Percentiles rank a stretch among this genome's conserved stretches.
These are phyloP conservation scores for Hypoxylon sp. DNA, from an alignment of 2,329 filamentous ascomycete genomes.

Conservation along the genomic window DNA sequence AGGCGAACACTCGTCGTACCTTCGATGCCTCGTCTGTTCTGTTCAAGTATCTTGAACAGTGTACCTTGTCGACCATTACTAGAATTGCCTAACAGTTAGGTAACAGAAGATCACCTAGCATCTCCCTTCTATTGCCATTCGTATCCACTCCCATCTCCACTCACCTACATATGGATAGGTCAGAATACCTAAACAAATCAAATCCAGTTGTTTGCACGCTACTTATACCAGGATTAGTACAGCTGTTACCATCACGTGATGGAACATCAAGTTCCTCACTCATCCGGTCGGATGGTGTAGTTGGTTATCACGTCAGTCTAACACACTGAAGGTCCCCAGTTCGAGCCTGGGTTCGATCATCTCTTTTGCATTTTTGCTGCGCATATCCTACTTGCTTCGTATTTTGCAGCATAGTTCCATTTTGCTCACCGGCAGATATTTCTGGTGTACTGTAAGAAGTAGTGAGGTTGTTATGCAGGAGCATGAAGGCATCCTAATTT, in stretches of 20 bases:
- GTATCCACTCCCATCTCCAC: neutral
- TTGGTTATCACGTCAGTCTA: slow-evolving; percentile 67
- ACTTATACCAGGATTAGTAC: neutral
- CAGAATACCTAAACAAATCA: neutral
- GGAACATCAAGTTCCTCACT: neutral
- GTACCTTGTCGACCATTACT: neutral
- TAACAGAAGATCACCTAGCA: too few relatives aligned
- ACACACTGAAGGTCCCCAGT: slow-evolving; percentile 59
- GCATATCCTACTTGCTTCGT: neutral
- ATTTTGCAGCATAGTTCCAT: neutral
- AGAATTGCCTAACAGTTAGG: too few relatives aligned
- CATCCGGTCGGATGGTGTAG: slow-evolving; percentile 56
- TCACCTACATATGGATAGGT: neutral
- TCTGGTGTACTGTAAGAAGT: neutral
- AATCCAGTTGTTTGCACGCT: neutral
- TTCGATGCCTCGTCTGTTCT: neutral
- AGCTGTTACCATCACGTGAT: neutral
- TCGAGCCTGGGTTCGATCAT: slow-evolving; percentile 56
- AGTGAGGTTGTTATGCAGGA: neutral
- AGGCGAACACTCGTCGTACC: neutral
- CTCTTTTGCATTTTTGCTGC: slow-evolving; percentile 12
- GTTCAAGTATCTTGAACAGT: neutral
- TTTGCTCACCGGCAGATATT: neutral
- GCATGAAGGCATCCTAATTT: neutral
- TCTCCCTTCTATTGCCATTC: too few relatives aligned